A percentile compares a stretch with the other conserved stretches of the same genome.
phyloP scores from a whole-genome alignment of 805 yeast species.

The Jamesozyma rosinii region DNA sequence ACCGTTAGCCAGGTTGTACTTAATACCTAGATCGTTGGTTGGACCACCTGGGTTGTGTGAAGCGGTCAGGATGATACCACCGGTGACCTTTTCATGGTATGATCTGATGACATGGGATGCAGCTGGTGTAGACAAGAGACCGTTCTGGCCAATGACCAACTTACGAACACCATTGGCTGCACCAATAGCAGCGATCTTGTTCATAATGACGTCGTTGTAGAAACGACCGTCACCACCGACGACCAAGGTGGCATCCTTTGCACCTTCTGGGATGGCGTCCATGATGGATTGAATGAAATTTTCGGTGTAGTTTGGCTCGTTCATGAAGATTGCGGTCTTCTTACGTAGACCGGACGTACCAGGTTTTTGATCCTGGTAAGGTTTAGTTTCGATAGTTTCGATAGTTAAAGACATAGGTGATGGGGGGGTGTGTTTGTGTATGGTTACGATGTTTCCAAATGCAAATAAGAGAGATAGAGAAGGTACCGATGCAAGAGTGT shows the following conservation, averaged over 20 bases:
- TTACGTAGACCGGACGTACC: constrained; percentile 96
- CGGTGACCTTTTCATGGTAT: constrained; percentile 53
- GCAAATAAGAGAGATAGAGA: too few species aligned
- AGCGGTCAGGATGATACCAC: constrained; percentile 93
- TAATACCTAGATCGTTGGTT: constrained; percentile 82
- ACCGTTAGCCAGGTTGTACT: constrained; percentile 89
- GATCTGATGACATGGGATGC: constrained; percentile 88
- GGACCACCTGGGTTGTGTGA: constrained; percentile 99
- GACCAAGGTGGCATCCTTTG: constrained; percentile 62
- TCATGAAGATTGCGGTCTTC: constrained; percentile 75
- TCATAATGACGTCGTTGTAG: constrained; percentile 75
- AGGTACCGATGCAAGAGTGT: too few species aligned
- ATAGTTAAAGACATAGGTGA: constrained; percentile 12
- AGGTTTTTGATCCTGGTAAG: constrained; percentile 88
- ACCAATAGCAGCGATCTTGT: constrained; percentile 69
- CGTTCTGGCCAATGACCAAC: constrained; percentile 78
- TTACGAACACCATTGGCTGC: constrained; percentile 88
- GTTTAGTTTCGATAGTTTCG: constrained; percentile 47
- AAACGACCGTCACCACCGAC: constrained; percentile 97
- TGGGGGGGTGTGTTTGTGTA: too few species aligned
- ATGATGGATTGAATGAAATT: constrained; percentile 85
- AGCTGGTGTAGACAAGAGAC: constrained; percentile 90
- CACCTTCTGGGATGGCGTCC: constrained; percentile 85
- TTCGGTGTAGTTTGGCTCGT: constrained; percentile 70
- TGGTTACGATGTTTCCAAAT: too few species aligned